Evolutionary conservation across 371 early-diverging fungal species (phyloP).

Genomic region (Polyrhizophydium stewartii): DNA sequence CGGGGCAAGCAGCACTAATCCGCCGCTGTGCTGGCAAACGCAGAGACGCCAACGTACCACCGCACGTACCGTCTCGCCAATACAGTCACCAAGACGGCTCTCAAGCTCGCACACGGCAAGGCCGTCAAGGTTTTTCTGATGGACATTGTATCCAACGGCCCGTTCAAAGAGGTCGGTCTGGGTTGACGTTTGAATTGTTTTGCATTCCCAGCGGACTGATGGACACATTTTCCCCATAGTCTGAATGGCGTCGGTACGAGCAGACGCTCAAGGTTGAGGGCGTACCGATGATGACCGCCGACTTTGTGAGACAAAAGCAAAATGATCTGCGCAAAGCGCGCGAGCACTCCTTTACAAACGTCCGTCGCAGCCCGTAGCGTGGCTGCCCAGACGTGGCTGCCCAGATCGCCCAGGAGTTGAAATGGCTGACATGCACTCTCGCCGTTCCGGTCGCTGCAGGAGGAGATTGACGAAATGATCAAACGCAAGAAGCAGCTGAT

Average conservation of each 20-base stretch:
- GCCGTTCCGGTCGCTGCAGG: conserved; percentile 8
- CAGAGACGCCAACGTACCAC: conserved; percentile 15
- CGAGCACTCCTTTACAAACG: conserved; percentile 61
- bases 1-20: too few species aligned
- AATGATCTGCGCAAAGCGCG: conserved; percentile 55
- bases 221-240: conserved; percentile 6
- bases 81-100: conserved; percentile 53
- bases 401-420: too few species aligned
- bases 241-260: conserved; percentile 60
- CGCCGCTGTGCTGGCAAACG: too few species aligned
- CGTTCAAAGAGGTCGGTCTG: conserved; percentile 46
- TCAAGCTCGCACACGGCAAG: conserved; percentile 63
- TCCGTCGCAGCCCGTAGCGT: too few species aligned
- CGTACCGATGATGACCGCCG: conserved; percentile 41
- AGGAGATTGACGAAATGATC: conserved; percentile 60
- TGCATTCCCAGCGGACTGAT: neutral
- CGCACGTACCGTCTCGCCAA: conserved; percentile 60
- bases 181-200: neutral
- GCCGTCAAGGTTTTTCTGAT: conserved; percentile 63
- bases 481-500: conserved; percentile 15
- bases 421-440: neutral
- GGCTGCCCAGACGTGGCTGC: too few species aligned
- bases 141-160: conserved; percentile 69
- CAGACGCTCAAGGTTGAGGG: conserved; percentile 48
- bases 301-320: conserved; percentile 51